Evolutionary conservation across 371 early-diverging fungal species (phyloP).

Genomic region (Syncephalis plumigaleata): DNA sequence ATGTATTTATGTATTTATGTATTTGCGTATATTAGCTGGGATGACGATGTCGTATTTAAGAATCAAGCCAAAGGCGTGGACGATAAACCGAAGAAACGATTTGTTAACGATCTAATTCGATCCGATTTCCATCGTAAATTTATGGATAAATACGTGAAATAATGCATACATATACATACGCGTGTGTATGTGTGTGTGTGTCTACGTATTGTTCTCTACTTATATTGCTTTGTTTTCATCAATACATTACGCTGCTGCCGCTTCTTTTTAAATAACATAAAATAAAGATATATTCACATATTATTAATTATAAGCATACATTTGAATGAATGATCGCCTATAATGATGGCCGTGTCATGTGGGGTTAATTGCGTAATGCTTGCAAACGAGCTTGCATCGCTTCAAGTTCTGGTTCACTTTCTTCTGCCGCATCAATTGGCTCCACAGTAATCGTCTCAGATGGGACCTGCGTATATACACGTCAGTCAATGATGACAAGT

Average conservation of each 20-base stretch:
- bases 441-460: slow-evolving; percentile 12
- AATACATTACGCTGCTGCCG: too few species aligned
- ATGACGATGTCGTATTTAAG: slow-evolving; percentile 93
- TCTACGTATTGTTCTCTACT: too few species aligned
- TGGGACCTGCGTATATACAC: slow-evolving; percentile 1
- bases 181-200: too few species aligned
- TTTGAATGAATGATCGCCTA: too few species aligned
- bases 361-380: slow-evolving; percentile 25
- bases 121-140: slow-evolving; percentile 93
- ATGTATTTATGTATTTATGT: too few species aligned
- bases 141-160: slow-evolving; percentile 74
- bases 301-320: too few species aligned
- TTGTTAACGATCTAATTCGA: slow-evolving; percentile 89
- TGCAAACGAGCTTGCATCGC: slow-evolving; percentile 73
- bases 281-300: too few species aligned
- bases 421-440: slow-evolving; percentile 26
- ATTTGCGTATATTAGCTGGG: slow-evolving; percentile 65
- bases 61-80: slow-evolving; percentile 83
- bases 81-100: slow-evolving; percentile 77
- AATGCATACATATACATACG: too few species aligned
- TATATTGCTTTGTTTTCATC: too few species aligned
- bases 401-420: slow-evolving; percentile 59
- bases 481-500: neutral
- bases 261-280: too few species aligned
- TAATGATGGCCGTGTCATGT: neutral